These are phyloP conservation scores for Phialophora tarda DNA, from an alignment of 2,329 filamentous ascomycete genomes.

Conservation along the genomic window DNA sequence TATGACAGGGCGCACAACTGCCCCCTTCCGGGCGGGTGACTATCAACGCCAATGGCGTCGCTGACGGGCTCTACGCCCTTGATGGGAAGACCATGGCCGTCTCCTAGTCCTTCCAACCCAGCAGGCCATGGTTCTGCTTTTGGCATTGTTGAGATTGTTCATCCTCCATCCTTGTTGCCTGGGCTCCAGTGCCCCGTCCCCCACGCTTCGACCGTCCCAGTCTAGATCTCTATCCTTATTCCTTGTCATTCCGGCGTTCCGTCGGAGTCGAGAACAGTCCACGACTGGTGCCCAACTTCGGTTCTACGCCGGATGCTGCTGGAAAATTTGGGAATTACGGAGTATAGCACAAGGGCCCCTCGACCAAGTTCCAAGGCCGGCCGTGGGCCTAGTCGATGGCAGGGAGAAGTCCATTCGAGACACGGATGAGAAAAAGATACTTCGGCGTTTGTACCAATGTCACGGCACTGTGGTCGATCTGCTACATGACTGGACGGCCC, in stretches of 20 bases:
- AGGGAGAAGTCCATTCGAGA: constrained; percentile 9
- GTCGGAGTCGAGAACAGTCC: constrained; percentile 9
- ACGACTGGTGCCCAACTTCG: constrained; percentile 1
- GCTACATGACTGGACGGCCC: constrained; percentile 7
- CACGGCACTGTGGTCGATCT: constrained; percentile 1
- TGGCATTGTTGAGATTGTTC: neutral
- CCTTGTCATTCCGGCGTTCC: neutral
- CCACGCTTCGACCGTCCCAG: constrained; percentile 11
- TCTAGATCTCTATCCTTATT: neutral
- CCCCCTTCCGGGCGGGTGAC: neutral
- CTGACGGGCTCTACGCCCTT: neutral
- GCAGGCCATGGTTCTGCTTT: constrained; percentile 4
- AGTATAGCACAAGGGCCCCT: neutral
- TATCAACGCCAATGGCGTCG: constrained; percentile 18
- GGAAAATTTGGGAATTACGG: neutral
- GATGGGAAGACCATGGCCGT: neutral
- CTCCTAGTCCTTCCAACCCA: neutral
- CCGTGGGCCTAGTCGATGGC: neutral
- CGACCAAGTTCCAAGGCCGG: neutral
- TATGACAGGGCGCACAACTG: constrained; percentile 15
- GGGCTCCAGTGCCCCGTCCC: neutral
- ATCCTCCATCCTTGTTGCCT: constrained; percentile 2
- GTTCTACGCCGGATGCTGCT: neutral
- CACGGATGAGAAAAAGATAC: neutral
- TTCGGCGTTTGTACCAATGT: constrained; percentile 16